Evolutionary conservation across 2,329 filamentous ascomycete genomes (phyloP).

Genomic region (Fusarium zealandicum): DNA sequence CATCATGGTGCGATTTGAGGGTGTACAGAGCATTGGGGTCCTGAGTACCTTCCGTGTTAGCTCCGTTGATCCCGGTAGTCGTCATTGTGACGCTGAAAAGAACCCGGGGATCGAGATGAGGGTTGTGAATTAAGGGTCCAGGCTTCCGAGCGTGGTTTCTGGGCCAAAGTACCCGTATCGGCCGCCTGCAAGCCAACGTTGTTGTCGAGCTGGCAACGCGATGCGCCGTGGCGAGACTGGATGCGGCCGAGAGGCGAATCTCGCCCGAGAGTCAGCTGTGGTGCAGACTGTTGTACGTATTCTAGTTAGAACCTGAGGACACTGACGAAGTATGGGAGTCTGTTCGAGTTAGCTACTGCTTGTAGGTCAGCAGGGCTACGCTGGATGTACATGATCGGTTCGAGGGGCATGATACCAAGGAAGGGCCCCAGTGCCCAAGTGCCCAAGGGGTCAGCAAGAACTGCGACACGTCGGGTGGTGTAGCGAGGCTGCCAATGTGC

Average conservation of each 20-base stretch:
- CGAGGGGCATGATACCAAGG: constrained; percentile 1
- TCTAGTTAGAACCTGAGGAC: not conserved
- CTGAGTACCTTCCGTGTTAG: constrained; percentile 19
- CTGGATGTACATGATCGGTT: not conserved
- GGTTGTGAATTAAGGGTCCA: constrained; percentile 44
- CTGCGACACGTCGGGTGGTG: constrained; percentile 10
- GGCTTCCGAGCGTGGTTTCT: constrained; percentile 31
- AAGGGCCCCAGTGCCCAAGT: too few relatives aligned
- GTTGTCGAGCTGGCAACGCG: constrained; percentile 1
- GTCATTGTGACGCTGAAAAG: constrained; percentile 38
- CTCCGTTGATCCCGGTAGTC: constrained; percentile 25
- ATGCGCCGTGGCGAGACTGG: constrained; percentile 12
- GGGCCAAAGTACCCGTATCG: constrained; percentile 11
- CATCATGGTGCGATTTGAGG: constrained; percentile 38
- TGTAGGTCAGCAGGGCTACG: not conserved
- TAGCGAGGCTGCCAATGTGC: constrained; percentile 9
- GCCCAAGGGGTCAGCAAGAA: constrained; percentile 5
- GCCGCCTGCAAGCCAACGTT: not conserved
- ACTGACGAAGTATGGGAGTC: not conserved
- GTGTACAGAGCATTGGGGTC: constrained; percentile 31
- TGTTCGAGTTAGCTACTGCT: too few relatives aligned
- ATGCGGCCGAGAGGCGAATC: constrained; percentile 14
- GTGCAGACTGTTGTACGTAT: not conserved
- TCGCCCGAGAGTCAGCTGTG: constrained; percentile 2
- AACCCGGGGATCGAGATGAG: constrained; percentile 43